Percentiles rank a stretch among this genome's conserved stretches.
Evolutionary conservation across 305 asterid genomes (phyloP).

Genomic region (Rubia tinctorum): DNA sequence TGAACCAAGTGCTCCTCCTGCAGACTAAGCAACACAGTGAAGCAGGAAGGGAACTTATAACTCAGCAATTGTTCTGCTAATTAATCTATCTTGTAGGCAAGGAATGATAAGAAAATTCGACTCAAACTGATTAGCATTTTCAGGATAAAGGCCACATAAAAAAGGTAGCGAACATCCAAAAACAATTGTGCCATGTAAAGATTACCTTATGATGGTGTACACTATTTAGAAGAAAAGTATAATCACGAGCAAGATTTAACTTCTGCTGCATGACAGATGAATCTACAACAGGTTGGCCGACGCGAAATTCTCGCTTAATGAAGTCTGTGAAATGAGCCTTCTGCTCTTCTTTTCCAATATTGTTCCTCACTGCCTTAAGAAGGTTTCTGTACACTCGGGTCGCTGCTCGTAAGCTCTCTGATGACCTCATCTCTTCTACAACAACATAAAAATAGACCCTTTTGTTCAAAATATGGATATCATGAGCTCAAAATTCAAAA

Average conservation of each 20-base stretch:
- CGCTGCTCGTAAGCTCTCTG: constrained; percentile 13
- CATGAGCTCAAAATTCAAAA: too few species aligned
- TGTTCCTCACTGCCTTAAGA: constrained; percentile 61
- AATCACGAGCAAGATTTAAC: constrained; percentile 69
- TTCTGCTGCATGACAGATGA: constrained; percentile 34
- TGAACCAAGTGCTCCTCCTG: not conserved
- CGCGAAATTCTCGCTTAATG: constrained; percentile 63
- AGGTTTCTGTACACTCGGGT: constrained; percentile 51
- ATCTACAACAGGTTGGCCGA: not conserved
- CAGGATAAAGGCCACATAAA: not conserved
- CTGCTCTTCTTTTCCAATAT: constrained; percentile 59
- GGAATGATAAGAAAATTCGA: not conserved
- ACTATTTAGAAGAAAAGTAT: constrained; percentile 63
- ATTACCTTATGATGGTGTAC: constrained; percentile 86
- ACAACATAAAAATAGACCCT: not conserved
- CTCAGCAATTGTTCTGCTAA: not conserved
- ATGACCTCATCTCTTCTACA: constrained; percentile 16
- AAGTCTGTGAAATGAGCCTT: constrained; percentile 59
- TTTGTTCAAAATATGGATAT: not conserved
- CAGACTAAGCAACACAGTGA: not conserved
- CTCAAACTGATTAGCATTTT: not conserved
- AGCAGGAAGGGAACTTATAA: not conserved
- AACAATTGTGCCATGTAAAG: not conserved
- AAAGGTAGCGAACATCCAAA: not conserved
- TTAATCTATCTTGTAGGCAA: not conserved